Base-by-base conservation (phyloP, 768 basidiomycete species). In the Rhizopogon salebrosus region DNA sequence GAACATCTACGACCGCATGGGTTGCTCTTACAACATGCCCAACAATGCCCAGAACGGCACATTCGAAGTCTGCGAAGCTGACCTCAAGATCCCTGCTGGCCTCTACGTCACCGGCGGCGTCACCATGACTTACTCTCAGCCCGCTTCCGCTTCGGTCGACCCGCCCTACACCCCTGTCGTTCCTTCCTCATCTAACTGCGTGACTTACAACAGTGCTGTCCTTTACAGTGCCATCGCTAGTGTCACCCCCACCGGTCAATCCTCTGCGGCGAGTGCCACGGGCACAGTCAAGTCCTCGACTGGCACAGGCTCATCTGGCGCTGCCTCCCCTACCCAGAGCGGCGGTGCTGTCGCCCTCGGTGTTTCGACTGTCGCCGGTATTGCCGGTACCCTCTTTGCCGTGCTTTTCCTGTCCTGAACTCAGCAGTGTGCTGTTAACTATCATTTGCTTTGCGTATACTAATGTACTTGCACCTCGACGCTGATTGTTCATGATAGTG, bases 11-110 rank as follows among this genome's bases (percentile, higher is more conserved):
- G 89, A 91, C 62, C 80, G 79, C 39, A 77, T 89, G 43, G 91
- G 91, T 8, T 85, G 87, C 59, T 50, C 57, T 0, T 89, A 84
- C 74, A 92, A 91, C 67, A 83, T 82, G 42, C 91, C 91, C 16
- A 81, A 75, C 65, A 68, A 71, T 35, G 84, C 83, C 20, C 58
- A 75, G 43, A 72, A 82, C 37, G 79, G 77, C 22, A 70, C 71
- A 8, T 92, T 88, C 71, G 80, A 83, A 59, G 69, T 75, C 4
- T 93, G 90, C 70, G 67, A 78, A 6, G 75, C 83, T 36, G 88
- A 87, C 39, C 74, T 79, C 61, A 82, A 84, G 70, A 75, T 75
- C 20, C 76, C 75, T 57, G 84, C 81, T 9, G 88, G 87, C n/a
- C 49, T 73, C 41, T 80, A 77, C 56, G 67, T 66, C 37, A 46